Evolutionary conservation across 257 asterid species (phyloP).

Genomic region (Solanum ahanhuiri): DNA sequence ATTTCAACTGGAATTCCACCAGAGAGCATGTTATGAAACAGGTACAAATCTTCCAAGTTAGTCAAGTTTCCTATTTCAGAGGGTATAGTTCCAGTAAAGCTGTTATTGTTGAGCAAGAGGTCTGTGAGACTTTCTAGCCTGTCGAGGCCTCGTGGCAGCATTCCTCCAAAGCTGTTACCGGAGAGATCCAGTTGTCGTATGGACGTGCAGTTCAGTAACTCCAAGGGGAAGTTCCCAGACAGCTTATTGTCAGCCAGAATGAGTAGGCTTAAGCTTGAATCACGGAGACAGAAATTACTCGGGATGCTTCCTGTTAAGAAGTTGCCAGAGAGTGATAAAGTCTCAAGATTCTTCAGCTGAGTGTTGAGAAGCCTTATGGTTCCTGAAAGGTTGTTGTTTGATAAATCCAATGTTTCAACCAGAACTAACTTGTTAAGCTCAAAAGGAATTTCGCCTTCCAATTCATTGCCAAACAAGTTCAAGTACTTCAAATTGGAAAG

Average conservation of each 20-base stretch:
- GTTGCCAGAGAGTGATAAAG: slow-evolving; percentile 39
- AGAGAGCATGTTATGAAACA: slow-evolving; percentile 60
- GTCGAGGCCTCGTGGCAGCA: slow-evolving; percentile 41
- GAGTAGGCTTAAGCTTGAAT: slow-evolving; percentile 28
- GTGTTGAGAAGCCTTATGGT: slow-evolving; percentile 25
- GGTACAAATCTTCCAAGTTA: slow-evolving; percentile 29
- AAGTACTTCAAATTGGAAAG: slow-evolving; percentile 45
- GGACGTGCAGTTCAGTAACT: slow-evolving; percentile 50
- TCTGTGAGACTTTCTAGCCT: slow-evolving; percentile 50
- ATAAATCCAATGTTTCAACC: slow-evolving; percentile 48
- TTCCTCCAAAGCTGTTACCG: slow-evolving; percentile 44
- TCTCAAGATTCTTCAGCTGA: slow-evolving; percentile 37
- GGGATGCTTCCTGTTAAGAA: slow-evolving; percentile 33
- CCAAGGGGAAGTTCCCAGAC: slow-evolving; percentile 52
- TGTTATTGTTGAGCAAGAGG: slow-evolving; percentile 80
- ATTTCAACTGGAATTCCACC: slow-evolving; percentile 59
- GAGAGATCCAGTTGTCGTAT: slow-evolving; percentile 66
- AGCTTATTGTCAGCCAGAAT: slow-evolving; percentile 46
- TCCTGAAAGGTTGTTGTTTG: slow-evolving; percentile 63
- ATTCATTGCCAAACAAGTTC: slow-evolving; percentile 58
- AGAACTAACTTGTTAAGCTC: slow-evolving; percentile 40
- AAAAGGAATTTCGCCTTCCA: slow-evolving; percentile 53
- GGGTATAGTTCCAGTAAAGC: slow-evolving; percentile 55
- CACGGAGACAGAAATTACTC: slow-evolving; percentile 33
- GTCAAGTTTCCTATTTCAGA: slow-evolving; percentile 66